A percentile compares a stretch with the other conserved stretches of the same genome.
These are phyloP conservation scores for Ophiostoma tasmaniense DNA, from an alignment of 2,329 filamentous ascomycete species.

Conservation along the genomic window DNA sequence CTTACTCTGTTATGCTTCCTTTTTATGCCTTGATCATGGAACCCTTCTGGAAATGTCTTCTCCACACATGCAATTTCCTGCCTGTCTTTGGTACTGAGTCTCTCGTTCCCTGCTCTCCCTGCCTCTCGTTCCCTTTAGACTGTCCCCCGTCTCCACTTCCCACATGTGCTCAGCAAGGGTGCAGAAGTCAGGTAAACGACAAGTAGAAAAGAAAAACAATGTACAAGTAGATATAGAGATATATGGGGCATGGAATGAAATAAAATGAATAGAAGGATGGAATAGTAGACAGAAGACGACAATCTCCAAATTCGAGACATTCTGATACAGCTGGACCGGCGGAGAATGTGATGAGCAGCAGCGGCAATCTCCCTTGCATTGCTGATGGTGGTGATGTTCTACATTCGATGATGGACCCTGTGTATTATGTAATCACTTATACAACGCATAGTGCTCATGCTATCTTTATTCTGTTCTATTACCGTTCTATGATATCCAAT, in stretches of 20 bases:
- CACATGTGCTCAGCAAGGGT: conserved; percentile 1
- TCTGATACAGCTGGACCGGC: background rate
- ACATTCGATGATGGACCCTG: background rate
- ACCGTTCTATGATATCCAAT: background rate
- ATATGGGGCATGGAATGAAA: background rate
- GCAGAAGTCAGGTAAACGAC: too few relatives aligned
- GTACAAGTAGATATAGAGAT: background rate
- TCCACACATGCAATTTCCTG: background rate
- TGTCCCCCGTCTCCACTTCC: background rate
- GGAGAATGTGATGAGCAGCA: background rate
- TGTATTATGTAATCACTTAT: background rate
- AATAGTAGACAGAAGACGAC: background rate
- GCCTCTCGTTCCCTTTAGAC: background rate
- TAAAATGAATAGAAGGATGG: background rate
- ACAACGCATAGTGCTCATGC: background rate
- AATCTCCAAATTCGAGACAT: conserved; percentile 1
- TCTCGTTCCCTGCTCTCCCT: background rate
- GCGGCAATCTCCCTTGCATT: conserved; percentile 5
- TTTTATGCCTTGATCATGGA: background rate
- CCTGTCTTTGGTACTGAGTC: background rate
- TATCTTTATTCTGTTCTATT: background rate
- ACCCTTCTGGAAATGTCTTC: background rate
- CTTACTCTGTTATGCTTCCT: background rate
- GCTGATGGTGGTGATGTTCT: background rate
- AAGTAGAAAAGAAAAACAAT: background rate